Conservation (phyloP, 768 basidiomycete species). For the Collybia sp. region DNA sequence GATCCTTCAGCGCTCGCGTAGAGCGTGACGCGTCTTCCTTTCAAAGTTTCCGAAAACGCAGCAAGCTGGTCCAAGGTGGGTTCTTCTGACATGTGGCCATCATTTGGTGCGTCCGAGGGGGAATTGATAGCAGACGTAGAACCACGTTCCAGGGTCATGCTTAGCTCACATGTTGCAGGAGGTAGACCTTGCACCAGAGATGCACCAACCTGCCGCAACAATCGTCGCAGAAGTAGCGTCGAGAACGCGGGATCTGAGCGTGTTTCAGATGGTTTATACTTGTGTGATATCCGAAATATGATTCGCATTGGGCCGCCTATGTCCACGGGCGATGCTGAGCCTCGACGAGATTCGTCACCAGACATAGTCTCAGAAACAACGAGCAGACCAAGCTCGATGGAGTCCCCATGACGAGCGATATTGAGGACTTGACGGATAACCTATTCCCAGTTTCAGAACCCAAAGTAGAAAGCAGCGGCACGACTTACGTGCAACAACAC, state of each 20-base stretch:
- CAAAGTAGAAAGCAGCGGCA: not conserved
- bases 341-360: constrained; percentile 14
- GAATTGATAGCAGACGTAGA: constrained; percentile 38
- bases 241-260: constrained; percentile 39
- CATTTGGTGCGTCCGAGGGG: constrained; percentile 38
- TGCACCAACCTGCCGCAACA: constrained; percentile 58
- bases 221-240: constrained; percentile 51
- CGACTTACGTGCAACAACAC: constrained; percentile 77
- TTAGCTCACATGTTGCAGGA: constrained; percentile 53
- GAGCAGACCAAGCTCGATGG: constrained; percentile 80
- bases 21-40: constrained; percentile 78
- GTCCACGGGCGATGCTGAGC: constrained; percentile 15
- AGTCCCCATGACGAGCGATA: constrained; percentile 68
- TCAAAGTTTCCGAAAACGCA: constrained; percentile 75
- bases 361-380: constrained; percentile 23
- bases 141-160: constrained; percentile 60
- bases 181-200: constrained; percentile 38
- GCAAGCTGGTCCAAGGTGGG: constrained; percentile 78
- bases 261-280: constrained; percentile 26
- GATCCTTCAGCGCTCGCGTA: constrained; percentile 84
- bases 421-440: constrained; percentile 79
- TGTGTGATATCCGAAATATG: constrained; percentile 46
- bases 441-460: constrained; percentile 33
- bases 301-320: constrained; percentile 33
- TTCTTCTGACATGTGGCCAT: constrained; percentile 55